phyloP scores from a whole-genome alignment of 140 eudicot genomes.

The Ambrosia hybrid region DNA sequence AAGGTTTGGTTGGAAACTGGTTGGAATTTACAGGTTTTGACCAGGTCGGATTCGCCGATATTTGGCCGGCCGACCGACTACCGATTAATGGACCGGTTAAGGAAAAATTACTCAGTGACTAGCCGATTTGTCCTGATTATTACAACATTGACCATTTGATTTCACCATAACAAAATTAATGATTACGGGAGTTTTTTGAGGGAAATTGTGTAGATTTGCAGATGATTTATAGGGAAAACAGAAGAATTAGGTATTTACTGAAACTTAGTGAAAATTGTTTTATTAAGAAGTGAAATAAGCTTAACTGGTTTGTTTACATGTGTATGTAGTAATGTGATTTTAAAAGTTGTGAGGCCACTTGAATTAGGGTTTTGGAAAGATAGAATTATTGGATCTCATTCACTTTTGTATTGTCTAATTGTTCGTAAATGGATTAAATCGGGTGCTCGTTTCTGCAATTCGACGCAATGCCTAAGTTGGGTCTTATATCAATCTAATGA shows the following conservation, averaged over 20 bases:
- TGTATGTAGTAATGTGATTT: not conserved
- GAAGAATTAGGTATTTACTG: not conserved
- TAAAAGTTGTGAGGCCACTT: not conserved
- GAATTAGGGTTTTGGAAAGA: constrained; percentile 21
- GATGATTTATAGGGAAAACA: not conserved
- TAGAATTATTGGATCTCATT: too few relatives aligned
- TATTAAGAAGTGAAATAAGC: not conserved
- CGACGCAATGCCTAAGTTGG: not conserved
- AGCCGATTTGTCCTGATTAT: too few relatives aligned
- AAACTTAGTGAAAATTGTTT: not conserved
- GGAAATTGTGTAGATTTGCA: constrained; percentile 5
- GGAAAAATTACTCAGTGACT: too few relatives aligned
- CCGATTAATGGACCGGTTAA: too few relatives aligned
- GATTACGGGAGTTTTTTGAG: not conserved
- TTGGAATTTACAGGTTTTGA: too few relatives aligned
- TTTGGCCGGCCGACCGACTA: too few relatives aligned
- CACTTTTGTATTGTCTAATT: too few relatives aligned
- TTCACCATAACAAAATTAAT: not conserved
- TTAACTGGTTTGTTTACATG: constrained; percentile 4
- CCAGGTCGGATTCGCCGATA: too few relatives aligned
- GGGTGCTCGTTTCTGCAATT: not conserved
- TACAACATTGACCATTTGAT: not conserved
- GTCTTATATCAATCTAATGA: constrained; percentile 4
- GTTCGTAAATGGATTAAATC: not conserved
- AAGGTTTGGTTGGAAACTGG: too few relatives aligned